These are phyloP conservation scores for Pyrenula aspistea DNA, from an alignment of 495 filamentous ascomycete genomes.

Conservation along the genomic window DNA sequence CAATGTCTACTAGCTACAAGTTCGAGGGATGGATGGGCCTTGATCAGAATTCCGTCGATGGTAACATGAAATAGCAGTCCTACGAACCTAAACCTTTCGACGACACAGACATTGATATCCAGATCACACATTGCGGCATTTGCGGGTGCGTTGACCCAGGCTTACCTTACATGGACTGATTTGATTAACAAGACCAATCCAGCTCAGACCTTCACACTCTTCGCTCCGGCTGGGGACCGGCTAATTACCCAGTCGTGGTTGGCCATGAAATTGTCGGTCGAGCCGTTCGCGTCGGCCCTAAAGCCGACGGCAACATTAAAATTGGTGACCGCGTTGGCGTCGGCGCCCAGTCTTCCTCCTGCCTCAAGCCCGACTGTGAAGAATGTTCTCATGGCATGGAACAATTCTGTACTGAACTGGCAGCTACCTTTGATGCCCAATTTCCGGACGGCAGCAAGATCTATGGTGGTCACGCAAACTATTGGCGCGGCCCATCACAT, in stretches of 20 bases:
- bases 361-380: conserved; percentile 53
- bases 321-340: conserved; percentile 78
- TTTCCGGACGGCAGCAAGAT: conserved; percentile 50
- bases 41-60: conserved; percentile 42
- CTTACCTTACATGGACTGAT: not conserved
- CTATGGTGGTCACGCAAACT: conserved; percentile 58
- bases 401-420: conserved; percentile 52
- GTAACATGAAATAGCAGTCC: conserved; percentile 58
- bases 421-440: conserved; percentile 57
- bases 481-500: conserved; percentile 57
- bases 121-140: conserved; percentile 29
- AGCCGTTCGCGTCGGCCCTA: conserved; percentile 55
- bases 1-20: conserved; percentile 33
- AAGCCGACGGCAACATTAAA: conserved; percentile 48
- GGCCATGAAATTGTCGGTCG: conserved; percentile 81
- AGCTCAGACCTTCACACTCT: conserved; percentile 69
- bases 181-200: no score
- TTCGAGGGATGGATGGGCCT: conserved; percentile 79
- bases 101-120: conserved; percentile 53
- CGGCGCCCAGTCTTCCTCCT: conserved; percentile 66
- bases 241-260: conserved; percentile 60
- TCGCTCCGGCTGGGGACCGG: conserved; percentile 58
- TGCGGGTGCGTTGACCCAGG: conserved; percentile 16
- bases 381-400: conserved; percentile 52
- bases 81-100: conserved; percentile 72